Base-by-base conservation (phyloP, 176 grass and related monocot genomes). In the Carex scoparia region DNA sequence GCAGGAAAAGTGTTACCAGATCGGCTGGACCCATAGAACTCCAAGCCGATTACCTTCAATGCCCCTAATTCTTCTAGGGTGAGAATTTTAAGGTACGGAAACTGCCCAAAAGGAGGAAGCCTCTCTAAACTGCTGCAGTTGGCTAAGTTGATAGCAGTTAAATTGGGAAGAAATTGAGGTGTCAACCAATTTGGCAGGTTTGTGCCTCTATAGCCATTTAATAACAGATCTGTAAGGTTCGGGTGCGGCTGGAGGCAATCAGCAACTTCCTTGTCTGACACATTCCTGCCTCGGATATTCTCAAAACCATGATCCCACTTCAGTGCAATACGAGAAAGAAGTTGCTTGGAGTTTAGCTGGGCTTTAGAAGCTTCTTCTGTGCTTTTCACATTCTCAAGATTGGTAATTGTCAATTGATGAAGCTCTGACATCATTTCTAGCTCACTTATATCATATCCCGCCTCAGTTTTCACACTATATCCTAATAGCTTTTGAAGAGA, bases 361-460 rank as follows among this genome's bases (percentile, higher is more conserved):
- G 88, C 88, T 10, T 79, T 40, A 27, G 49, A 53, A 27, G 68
- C 88, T 76, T 72, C 88, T 62, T 84, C 27, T 23, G 19, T 56
- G 8, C 9, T 84, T 65, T n/a, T 62, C 13, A 86, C 84, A 72
- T 86, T 66, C 18, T 90, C 33, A 35, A 90, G 84, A 86, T 80
- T 60, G 19, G 9, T 64, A 48, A 86, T 71, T 3, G 4, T 10
- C 27, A 86, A 71, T 64, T 84, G 14, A 35, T 37, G 60, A 23
- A 90, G 85, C 63, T 87, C 69, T 37, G 12, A 78, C 61, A 90
- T 55, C 33, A 78, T 63, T 76, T 90, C 66, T 62, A 90, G 49
- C 14, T 90, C 84, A 4, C 62, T 51, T 68, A 90, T 79, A 19
- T 80, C 65, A 84, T 87, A 69, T 65, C 85, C 85, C 15, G 6